Conservation (phyloP, 352 stramenopile genomes). For the Globisporangium parvum region DNA sequence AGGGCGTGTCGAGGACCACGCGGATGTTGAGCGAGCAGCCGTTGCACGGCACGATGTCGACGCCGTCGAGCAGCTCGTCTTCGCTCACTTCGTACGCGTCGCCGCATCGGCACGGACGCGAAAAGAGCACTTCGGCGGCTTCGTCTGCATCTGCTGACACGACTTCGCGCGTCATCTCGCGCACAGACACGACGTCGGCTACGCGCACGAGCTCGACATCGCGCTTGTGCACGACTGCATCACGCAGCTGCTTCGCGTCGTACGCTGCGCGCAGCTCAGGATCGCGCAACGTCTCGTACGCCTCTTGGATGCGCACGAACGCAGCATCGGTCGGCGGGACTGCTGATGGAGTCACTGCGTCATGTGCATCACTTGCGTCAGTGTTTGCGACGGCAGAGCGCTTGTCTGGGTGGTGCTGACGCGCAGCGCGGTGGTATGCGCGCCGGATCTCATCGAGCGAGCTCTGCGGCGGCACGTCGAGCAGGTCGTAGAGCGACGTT, state of each 20-base stretch:
- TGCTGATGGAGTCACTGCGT: not conserved
- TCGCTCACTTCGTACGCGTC: constrained; percentile 65
- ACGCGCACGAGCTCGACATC: constrained; percentile 49
- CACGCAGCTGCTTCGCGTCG: constrained; percentile 39
- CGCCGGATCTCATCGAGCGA: constrained; percentile 54
- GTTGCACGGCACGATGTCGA: constrained; percentile 68
- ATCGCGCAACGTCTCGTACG: constrained; percentile 63
- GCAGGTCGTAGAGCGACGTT: constrained; percentile 44
- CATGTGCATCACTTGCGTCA: not conserved
- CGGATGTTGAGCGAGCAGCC: constrained; percentile 80
- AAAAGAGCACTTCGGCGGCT: constrained; percentile 44
- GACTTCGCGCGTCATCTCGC: constrained; percentile 39
- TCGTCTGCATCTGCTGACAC: constrained; percentile 16
- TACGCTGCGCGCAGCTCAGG: constrained; percentile 37
- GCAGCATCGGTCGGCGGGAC: constrained; percentile 18
- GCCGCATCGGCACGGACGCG: constrained; percentile 62
- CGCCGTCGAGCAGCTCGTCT: constrained; percentile 52
- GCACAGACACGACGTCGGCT: constrained; percentile 49
- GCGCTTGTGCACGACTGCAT: constrained; percentile 25
- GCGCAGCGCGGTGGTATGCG: constrained; percentile 61
- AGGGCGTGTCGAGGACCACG: constrained; percentile 30
- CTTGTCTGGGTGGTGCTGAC: constrained; percentile 66
- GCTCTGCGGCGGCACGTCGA: constrained; percentile 37
- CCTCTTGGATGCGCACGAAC: constrained; percentile 57
- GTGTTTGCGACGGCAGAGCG: constrained; percentile 1